Evolutionary conservation across 2,329 filamentous ascomycete species (phyloP).

Genomic region (Aspergillus novofumigatus): DNA sequence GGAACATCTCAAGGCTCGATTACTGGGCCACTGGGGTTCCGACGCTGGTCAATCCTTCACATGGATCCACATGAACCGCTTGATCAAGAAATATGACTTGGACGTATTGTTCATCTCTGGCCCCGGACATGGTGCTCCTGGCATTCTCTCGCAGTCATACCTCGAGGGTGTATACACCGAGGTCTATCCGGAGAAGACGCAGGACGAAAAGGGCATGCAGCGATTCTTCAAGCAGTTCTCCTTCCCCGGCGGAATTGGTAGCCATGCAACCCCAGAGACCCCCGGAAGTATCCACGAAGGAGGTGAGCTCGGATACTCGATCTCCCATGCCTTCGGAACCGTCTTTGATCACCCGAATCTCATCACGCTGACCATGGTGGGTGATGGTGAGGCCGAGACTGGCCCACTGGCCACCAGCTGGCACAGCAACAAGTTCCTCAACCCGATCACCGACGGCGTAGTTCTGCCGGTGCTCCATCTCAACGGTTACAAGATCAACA

Average conservation of each 20-base stretch:
- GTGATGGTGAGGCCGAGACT: slow-evolving; percentile 77
- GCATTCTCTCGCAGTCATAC: slow-evolving; percentile 70
- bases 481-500: slow-evolving; percentile 84
- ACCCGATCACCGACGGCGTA: slow-evolving; percentile 72
- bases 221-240: slow-evolving; percentile 81
- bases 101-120: slow-evolving; percentile 71
- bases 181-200: slow-evolving; percentile 69
- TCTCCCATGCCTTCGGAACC: slow-evolving; percentile 73
- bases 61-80: slow-evolving; percentile 75
- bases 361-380: slow-evolving; percentile 73
- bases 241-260: slow-evolving; percentile 74
- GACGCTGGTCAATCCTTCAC: slow-evolving; percentile 78
- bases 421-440: slow-evolving; percentile 80
- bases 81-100: slow-evolving; percentile 76
- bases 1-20: slow-evolving; percentile 68
- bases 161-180: slow-evolving; percentile 74
- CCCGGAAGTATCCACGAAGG: slow-evolving; percentile 74
- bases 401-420: slow-evolving; percentile 73
- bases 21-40: slow-evolving; percentile 75
- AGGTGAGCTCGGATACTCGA: slow-evolving; percentile 75
- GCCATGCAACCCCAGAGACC: slow-evolving; percentile 74
- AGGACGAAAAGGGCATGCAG: slow-evolving; percentile 65
- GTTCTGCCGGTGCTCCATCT: slow-evolving; percentile 74
- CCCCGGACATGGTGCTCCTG: slow-evolving; percentile 73
- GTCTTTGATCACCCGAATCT: slow-evolving; percentile 72